phyloP scores from a whole-genome alignment of 2,329 filamentous ascomycete species.

The Diaporthe amygdali region DNA sequence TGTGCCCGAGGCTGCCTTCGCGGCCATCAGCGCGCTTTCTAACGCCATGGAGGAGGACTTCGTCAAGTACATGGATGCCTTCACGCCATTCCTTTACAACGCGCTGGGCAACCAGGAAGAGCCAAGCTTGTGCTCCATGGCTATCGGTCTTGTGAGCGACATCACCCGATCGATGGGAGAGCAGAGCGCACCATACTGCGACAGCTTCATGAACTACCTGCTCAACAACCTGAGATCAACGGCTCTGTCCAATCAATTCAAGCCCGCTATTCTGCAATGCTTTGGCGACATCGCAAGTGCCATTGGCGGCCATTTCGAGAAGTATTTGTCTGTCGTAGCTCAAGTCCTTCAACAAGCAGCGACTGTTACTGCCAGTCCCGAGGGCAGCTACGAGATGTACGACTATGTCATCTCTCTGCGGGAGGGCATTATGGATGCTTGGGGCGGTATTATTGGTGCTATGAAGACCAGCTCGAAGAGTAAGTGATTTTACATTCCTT shows the following conservation, averaged over 20 bases:
- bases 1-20: constrained; percentile 93
- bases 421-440: constrained; percentile 98
- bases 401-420: constrained; percentile 95
- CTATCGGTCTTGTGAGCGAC: constrained; percentile 95
- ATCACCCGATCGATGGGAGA: constrained; percentile 91
- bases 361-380: constrained; percentile 76
- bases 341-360: constrained; percentile 94
- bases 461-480: constrained; percentile 85
- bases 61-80: constrained; percentile 96
- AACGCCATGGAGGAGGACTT: constrained; percentile 93
- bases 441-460: constrained; percentile 94
- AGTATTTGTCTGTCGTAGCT: constrained; percentile 89
- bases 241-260: constrained; percentile 92
- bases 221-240: constrained; percentile 88
- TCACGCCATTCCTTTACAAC: constrained; percentile 90
- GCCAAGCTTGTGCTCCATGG: constrained; percentile 91
- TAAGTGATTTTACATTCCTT: constrained; percentile 46
- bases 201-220: constrained; percentile 97
- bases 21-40: constrained; percentile 88
- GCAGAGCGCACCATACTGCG: constrained; percentile 92
- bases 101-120: constrained; percentile 96
- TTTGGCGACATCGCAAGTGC: constrained; percentile 98
- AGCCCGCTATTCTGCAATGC: constrained; percentile 96
- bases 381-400: constrained; percentile 92
- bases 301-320: constrained; percentile 90